These are phyloP conservation scores for Leishmania martiniquensis DNA, from an alignment of 208 protist genomes.

Conservation along the genomic window DNA sequence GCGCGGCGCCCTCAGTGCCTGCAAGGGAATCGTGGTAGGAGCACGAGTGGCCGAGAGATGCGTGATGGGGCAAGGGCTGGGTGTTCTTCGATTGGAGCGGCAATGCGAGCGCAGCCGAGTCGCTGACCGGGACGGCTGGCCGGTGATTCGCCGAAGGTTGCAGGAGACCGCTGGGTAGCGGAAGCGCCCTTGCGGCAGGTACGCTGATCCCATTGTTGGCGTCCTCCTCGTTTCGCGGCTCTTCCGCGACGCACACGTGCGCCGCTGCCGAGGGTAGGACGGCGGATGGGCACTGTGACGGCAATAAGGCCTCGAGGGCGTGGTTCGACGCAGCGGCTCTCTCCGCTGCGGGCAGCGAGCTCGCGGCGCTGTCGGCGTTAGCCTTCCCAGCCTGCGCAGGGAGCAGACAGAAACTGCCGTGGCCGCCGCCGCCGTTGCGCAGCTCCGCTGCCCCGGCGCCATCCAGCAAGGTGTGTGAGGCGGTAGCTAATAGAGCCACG, in stretches of 20 bases:
- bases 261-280: neutral
- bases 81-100: neutral
- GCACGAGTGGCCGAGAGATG: neutral
- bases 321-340: neutral
- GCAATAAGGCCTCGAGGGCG: neutral
- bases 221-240: neutral
- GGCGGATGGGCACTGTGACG: neutral
- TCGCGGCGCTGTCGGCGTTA: neutral
- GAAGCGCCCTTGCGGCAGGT: neutral
- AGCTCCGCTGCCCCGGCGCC: neutral
- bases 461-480: neutral
- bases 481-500: neutral
- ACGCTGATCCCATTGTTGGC: neutral
- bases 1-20: neutral
- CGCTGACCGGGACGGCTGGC: neutral
- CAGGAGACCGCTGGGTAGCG: neutral
- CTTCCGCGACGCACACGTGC: neutral
- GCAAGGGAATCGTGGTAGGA: neutral
- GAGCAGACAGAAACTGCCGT: neutral
- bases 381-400: neutral
- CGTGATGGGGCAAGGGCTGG: neutral
- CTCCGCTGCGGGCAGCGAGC: neutral
- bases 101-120: neutral
- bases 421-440: neutral
- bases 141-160: neutral